A percentile compares a stretch with the other conserved stretches of the same genome.
Evolutionary conservation across 495 filamentous ascomycete species (phyloP).

Genomic region (Cryomyces antarcticus): DNA sequence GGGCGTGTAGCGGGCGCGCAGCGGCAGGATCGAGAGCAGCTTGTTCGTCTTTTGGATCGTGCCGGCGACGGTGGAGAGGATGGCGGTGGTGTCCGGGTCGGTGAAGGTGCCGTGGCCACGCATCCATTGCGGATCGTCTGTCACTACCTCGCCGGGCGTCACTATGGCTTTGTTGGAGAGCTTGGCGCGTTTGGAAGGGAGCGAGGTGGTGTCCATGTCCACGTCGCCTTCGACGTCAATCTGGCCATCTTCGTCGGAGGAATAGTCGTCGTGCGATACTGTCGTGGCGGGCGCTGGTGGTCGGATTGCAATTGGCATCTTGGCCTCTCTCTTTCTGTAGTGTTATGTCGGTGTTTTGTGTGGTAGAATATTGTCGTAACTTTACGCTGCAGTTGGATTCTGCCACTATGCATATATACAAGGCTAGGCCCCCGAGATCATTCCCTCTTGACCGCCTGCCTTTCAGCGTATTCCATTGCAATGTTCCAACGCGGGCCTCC

Average conservation of each 20-base stretch:
- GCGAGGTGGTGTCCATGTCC: conserved; percentile 26
- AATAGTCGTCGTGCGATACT: conserved; percentile 13
- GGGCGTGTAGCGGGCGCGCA: conserved; percentile 84
- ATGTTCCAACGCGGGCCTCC: too few species aligned
- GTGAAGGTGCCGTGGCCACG: conserved; percentile 65
- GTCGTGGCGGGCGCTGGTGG: conserved; percentile 29
- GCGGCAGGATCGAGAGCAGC: conserved; percentile 67
- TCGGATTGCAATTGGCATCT: conserved; percentile 69
- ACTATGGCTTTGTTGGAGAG: conserved; percentile 35
- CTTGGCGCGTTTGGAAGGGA: conserved; percentile 22
- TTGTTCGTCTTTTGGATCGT: conserved; percentile 86
- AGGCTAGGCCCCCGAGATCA: too few species aligned
- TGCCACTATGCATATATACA: too few species aligned
- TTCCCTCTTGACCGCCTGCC: too few species aligned
- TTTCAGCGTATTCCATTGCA: too few species aligned
- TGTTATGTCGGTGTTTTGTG: not conserved
- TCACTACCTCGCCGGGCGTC: conserved; percentile 78
- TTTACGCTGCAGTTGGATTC: not conserved
- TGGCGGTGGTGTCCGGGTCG: conserved; percentile 33
- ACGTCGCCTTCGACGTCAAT: conserved; percentile 43
- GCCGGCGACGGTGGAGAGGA: conserved; percentile 72
- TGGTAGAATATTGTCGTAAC: not conserved
- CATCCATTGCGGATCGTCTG: conserved; percentile 89
- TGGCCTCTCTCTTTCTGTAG: not conserved
- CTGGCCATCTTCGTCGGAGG: conserved; percentile 23